These are phyloP conservation scores for Cryptosporidium sp. DNA, from an alignment of 169 alveolate species.

Conservation along the genomic window DNA sequence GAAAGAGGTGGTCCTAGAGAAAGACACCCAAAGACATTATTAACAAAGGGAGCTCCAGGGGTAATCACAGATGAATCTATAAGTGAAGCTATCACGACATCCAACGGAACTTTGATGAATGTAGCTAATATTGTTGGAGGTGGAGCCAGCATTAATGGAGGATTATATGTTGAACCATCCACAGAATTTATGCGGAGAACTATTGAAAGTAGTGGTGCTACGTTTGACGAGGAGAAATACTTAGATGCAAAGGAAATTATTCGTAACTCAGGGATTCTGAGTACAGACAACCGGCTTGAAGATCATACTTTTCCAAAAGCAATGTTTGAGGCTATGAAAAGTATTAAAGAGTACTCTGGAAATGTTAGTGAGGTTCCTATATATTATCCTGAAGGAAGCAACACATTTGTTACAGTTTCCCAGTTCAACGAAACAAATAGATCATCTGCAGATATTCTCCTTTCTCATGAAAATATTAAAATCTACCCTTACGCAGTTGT, in stretches of 20 bases:
- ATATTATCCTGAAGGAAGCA: conserved; percentile 28
- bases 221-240: conserved; percentile 32
- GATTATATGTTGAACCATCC: conserved; percentile 70
- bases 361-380: conserved; percentile 39
- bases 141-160: conserved; percentile 75
- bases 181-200: conserved; percentile 52
- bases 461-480: conserved; percentile 66
- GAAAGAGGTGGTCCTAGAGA: conserved; percentile 74
- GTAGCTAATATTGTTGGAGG: conserved; percentile 73
- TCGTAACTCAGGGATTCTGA: conserved; percentile 35
- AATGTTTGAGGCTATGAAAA: conserved; percentile 42
- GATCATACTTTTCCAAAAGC: conserved; percentile 26
- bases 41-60: conserved; percentile 69
- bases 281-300: conserved; percentile 16
- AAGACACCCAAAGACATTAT: conserved; percentile 50
- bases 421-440: conserved; percentile 55
- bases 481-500: conserved; percentile 67
- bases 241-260: conserved; percentile 50
- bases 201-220: conserved; percentile 69
- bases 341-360: conserved; percentile 23
- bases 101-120: conserved; percentile 67
- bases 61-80: conserved; percentile 65
- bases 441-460: conserved; percentile 58
- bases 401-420: conserved; percentile 58
- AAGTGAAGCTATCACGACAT: conserved; percentile 72